Evolutionary conservation across 2,329 filamentous ascomycete species (phyloP).

Genomic region (Stachybotrys chartarum): DNA sequence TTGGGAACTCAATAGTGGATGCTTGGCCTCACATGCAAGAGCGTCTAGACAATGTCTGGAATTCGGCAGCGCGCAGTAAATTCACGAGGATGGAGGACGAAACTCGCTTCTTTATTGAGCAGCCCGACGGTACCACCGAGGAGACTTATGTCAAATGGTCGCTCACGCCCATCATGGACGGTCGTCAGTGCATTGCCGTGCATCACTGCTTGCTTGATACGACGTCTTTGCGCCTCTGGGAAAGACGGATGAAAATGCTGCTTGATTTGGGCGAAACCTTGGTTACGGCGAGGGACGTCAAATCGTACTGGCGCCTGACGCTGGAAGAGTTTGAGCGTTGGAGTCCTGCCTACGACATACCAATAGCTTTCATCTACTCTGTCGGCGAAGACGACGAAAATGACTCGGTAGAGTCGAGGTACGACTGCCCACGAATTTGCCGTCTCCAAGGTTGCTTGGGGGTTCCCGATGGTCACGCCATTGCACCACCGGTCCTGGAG

Average conservation of each 20-base stretch:
- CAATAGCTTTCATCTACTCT: constrained; percentile 43
- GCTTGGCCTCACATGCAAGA: constrained; percentile 51
- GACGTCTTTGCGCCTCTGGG: constrained; percentile 39
- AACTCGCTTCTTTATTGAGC: constrained; percentile 37
- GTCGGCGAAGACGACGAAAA: constrained; percentile 32
- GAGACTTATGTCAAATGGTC: constrained; percentile 43
- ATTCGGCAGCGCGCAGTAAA: constrained; percentile 15
- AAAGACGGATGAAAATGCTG: constrained; percentile 41
- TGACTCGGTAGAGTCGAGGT: constrained; percentile 14
- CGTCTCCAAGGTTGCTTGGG: constrained; percentile 38
- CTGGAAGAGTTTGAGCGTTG: constrained; percentile 35
- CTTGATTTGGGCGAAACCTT: constrained; percentile 39
- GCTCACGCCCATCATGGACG: constrained; percentile 36
- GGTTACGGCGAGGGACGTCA: constrained; percentile 33
- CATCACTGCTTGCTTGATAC: constrained; percentile 40
- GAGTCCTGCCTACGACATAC: constrained; percentile 39
- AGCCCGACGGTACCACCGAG: constrained; percentile 30
- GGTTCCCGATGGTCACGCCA: constrained; percentile 33
- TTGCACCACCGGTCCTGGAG: constrained; percentile 29
- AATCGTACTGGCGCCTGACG: constrained; percentile 40
- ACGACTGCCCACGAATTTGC: constrained; percentile 27
- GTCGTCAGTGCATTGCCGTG: constrained; percentile 35
- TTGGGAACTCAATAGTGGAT: constrained; percentile 52
- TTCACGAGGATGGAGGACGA: constrained; percentile 33
- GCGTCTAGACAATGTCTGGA: constrained; percentile 25